Conservation (phyloP, 768 basidiomycete genomes). For the Leccinum ochraceum region DNA sequence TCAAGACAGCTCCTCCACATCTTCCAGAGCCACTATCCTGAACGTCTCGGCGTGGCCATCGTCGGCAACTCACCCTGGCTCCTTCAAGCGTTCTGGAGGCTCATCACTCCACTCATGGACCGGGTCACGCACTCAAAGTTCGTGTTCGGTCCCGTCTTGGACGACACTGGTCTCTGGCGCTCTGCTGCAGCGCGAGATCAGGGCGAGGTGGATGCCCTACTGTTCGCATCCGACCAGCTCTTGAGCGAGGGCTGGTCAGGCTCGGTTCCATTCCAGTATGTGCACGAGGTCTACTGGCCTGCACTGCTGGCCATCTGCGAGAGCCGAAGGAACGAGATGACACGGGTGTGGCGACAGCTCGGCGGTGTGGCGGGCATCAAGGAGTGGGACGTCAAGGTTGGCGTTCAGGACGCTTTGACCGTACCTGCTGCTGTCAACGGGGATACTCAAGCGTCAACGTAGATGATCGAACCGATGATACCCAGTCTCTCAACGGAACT, state of each 20-base stretch:
- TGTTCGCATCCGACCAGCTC: slow-evolving; percentile 72
- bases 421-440: neutral
- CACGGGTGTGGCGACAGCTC: slow-evolving; percentile 63
- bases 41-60: slow-evolving; percentile 74
- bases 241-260: slow-evolving; percentile 75
- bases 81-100: slow-evolving; percentile 70
- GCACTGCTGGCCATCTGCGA: slow-evolving; percentile 57
- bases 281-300: slow-evolving; percentile 76
- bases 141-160: slow-evolving; percentile 62
- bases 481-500: neutral
- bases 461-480: neutral
- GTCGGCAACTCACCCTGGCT: slow-evolving; percentile 81
- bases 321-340: slow-evolving; percentile 49
- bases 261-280: slow-evolving; percentile 62
- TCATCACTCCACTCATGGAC: slow-evolving; percentile 81
- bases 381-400: slow-evolving; percentile 76
- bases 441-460: slow-evolving; percentile 10
- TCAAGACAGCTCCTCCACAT: slow-evolving; percentile 53
- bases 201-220: slow-evolving; percentile 18
- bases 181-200: slow-evolving; percentile 25
- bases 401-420: slow-evolving; percentile 19
- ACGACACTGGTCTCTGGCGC: slow-evolving; percentile 29
- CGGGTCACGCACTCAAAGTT: slow-evolving; percentile 76
- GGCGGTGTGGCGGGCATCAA: slow-evolving; percentile 71
- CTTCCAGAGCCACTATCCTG: slow-evolving; percentile 83